Evolutionary conservation across 2,329 filamentous ascomycete species (phyloP).

Genomic region (Fusarium buxicola): DNA sequence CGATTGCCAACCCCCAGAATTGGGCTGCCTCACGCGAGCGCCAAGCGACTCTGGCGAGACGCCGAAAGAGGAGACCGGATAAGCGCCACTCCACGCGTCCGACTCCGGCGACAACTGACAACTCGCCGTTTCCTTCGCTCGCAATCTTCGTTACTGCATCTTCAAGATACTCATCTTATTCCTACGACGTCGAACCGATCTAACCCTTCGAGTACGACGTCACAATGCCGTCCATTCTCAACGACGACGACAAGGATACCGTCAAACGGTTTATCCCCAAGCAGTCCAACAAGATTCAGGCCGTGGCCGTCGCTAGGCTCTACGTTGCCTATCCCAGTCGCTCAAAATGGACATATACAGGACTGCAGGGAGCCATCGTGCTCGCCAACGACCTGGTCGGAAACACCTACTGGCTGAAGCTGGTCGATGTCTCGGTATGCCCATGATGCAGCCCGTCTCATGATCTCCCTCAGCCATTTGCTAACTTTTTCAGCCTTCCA

Average conservation of each 20-base stretch:
- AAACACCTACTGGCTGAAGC: slow-evolving; percentile 96
- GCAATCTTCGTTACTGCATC: slow-evolving; percentile 11
- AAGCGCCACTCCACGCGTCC: slow-evolving; percentile 45
- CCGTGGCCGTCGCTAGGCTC: slow-evolving; percentile 90
- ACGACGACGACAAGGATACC: slow-evolving; percentile 93
- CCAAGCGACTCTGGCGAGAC: slow-evolving; percentile 37
- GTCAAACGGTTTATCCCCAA: slow-evolving; percentile 96
- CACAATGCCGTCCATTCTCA: slow-evolving; percentile 76
- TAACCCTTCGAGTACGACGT: slow-evolving; percentile 18
- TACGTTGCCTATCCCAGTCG: slow-evolving; percentile 92
- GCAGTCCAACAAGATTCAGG: slow-evolving; percentile 95
- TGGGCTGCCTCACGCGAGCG: slow-evolving; percentile 44
- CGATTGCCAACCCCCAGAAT: slow-evolving; percentile 20
- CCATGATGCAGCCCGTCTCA: slow-evolving; percentile 13
- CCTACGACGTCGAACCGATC: slow-evolving; percentile 7
- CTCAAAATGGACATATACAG: slow-evolving; percentile 92
- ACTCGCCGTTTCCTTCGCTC: slow-evolving; percentile 26
- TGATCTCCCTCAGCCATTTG: slow-evolving; percentile 17
- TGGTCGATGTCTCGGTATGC: slow-evolving; percentile 92
- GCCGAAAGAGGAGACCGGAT: slow-evolving; percentile 38
- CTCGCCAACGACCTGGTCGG: slow-evolving; percentile 94
- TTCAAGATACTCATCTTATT: slow-evolving; percentile 2
- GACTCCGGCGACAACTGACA: slow-evolving; percentile 28
- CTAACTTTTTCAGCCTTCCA: slow-evolving; percentile 68
- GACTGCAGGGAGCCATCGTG: slow-evolving; percentile 90